Conservation (phyloP, 179 eudicot genomes). For the Vitellaria paradoxa region DNA sequence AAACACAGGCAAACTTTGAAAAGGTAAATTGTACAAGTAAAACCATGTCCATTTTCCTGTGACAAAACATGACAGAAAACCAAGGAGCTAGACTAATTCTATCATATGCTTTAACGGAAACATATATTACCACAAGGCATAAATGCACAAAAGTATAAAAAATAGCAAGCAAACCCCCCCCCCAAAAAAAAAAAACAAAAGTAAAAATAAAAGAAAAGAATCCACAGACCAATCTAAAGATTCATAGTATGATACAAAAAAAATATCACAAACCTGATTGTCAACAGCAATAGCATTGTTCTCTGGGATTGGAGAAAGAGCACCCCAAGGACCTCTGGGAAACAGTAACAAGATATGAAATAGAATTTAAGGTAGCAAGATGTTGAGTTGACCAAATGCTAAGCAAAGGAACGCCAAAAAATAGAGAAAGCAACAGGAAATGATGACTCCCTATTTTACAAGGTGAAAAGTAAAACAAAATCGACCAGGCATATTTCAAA, state of each 20-base stretch:
- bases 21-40: background rate
- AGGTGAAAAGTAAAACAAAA: background rate
- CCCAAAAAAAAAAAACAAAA: no score
- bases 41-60: background rate
- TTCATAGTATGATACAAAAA: conserved; percentile 1
- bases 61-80: background rate
- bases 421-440: background rate
- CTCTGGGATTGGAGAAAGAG: conserved; percentile 93
- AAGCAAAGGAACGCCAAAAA: background rate
- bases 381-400: background rate
- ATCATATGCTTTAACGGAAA: background rate
- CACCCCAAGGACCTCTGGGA: conserved; percentile 91
- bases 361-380: background rate
- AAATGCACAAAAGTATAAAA: background rate
- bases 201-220: no score
- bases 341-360: conserved; percentile 17
- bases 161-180: no score
- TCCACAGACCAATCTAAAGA: background rate
- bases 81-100: background rate
- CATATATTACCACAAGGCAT: background rate
- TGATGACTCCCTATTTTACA: background rate
- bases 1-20: background rate
- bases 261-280: conserved; percentile 44
- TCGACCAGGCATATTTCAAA: conserved; percentile 1
- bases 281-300: conserved; percentile 91